Base-by-base conservation (phyloP, 176 grass and related monocot species). In the Paspalum vaginatum region DNA sequence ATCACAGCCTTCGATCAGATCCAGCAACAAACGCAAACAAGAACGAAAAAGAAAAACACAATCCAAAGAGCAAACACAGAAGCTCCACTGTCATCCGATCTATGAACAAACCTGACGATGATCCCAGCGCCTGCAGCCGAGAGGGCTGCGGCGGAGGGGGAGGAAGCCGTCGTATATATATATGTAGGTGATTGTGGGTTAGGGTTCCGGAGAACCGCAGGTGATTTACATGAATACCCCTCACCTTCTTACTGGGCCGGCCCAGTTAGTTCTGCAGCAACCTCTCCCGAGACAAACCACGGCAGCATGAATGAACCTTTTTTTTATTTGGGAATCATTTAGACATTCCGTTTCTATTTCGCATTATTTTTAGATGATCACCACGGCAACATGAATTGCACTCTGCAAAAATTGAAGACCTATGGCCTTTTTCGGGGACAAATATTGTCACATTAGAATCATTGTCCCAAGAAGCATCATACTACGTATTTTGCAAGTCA, bases 1-100 rank as follows among this genome's bases (percentile, higher is more conserved):
- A 82, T 93, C 91, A 90, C 44, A 49, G 87, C 87, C 87, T 20
- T 42, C 14, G 11, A 49, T 9, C 21, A 83, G 74, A 83, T 78
- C 56, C 5, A 53, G 9, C 0, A 6, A 61, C 0, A 46, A 25
- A 14, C 3, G 48, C 11, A 79, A 67, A 45, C 37, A 38, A 20
- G 3, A 49, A 55, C 0, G 1, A 20, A n/a, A n/a, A n/a, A 11
- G 5, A 61, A 27, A 9, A 62, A 27, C 4, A 22, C 49, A 44
- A 61, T 0, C 9, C 21, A 77, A 60, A 2, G 11, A 18, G 3
- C 25, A 22, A 16, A 18, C 1, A 32, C 0, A 9, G 5, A 39
- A 26, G 10, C 5, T 58, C 0, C 22, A 1, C 12, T 17, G 8
- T 4, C 22, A 11, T 1, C 5, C 5, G 12, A 39, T 39, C 10